A percentile compares a stretch with the other conserved stretches of the same genome.
phyloP scores from a whole-genome alignment of 2,329 filamentous ascomycete genomes.

The Fusarium dlaminii region DNA sequence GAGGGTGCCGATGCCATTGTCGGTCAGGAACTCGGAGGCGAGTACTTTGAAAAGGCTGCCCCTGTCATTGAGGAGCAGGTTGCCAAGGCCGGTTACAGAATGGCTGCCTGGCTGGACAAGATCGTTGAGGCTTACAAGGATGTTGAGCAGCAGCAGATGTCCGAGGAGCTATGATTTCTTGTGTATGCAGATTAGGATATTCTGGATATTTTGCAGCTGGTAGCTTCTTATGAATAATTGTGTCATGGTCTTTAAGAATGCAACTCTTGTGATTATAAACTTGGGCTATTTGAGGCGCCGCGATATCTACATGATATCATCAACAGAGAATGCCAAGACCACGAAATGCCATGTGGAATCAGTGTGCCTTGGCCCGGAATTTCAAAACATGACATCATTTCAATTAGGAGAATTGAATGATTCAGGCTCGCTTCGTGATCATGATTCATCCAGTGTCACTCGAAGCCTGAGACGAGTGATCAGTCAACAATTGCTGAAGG shows the following conservation, averaged over 20 bases:
- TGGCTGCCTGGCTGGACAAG: conserved; percentile 73
- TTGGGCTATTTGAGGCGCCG: not conserved
- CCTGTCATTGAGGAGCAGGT: conserved; percentile 72
- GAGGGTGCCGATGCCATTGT: conserved; percentile 67
- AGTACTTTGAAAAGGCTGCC: conserved; percentile 72
- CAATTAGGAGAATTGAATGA: not conserved
- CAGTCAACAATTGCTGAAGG: not conserved
- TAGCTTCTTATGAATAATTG: not conserved
- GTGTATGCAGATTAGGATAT: not conserved
- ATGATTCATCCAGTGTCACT: conserved; percentile 9
- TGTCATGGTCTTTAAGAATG: not conserved
- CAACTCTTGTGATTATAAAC: not conserved
- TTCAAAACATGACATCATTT: conserved; percentile 2
- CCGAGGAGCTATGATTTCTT: conserved; percentile 44
- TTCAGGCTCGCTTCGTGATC: conserved; percentile 7
- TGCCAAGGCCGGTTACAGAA: conserved; percentile 73
- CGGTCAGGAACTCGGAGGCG: conserved; percentile 67
- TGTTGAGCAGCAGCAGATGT: conserved; percentile 34
- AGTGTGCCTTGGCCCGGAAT: not conserved
- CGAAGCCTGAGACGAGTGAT: conserved; percentile 17
- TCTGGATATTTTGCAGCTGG: not conserved
- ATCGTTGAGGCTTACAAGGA: conserved; percentile 58
- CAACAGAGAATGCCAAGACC: not conserved
- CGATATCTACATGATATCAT: not conserved
- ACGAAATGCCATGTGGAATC: not conserved